Evolutionary conservation across 768 basidiomycete species (phyloP), one percentile per base, ranked within the genome.

Genomic region (Tricholoma furcatifolium): DNA sequence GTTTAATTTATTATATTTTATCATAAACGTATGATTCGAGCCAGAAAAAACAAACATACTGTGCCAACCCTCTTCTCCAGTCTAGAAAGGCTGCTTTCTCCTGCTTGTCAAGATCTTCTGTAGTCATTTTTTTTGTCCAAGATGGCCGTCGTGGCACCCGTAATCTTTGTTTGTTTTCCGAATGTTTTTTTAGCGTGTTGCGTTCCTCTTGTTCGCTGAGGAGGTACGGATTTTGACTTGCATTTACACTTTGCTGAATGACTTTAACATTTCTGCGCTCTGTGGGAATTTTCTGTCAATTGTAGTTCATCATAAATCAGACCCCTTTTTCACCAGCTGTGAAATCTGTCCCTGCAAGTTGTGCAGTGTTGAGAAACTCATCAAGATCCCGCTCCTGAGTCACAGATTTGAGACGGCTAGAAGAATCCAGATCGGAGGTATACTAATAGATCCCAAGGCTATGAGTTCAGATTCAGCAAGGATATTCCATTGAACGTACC

Each of bases 311-410:
- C 38, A 32, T 31, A 30, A 15, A 21, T 41, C 9, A 46, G 32
- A 17, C 39, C 35, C 34, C 45, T 21, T 82, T 32, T 54, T n/a
- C n/a, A 96, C 95, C 96, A 32, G 96, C 96, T 15, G 93, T 91
- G 65, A 99, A 99, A 61, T 99, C 93, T 10, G 90, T 90, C 46
- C 89, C 96, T 12, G 97, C 97, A 50, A 99, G 75, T 62, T 93
- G 90, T 9, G 97, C 97, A 11, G 92, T 97, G 64, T 84, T 95
- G 50, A 99, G 70, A 67, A 99, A 99, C 70, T 95, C 96, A 60
- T 98, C 94, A 17, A 99, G 76, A 74, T 98, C 94, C 50, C 84
- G 76, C 72, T 99, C 96, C 71, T 98, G 95, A 0, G 97, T 99
- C 18, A 99, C 85, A 0, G 96, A 98, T 65, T 87, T 83, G 34